phyloP scores from a whole-genome alignment of 305 asterid species.

The Euphrasia arctica region DNA sequence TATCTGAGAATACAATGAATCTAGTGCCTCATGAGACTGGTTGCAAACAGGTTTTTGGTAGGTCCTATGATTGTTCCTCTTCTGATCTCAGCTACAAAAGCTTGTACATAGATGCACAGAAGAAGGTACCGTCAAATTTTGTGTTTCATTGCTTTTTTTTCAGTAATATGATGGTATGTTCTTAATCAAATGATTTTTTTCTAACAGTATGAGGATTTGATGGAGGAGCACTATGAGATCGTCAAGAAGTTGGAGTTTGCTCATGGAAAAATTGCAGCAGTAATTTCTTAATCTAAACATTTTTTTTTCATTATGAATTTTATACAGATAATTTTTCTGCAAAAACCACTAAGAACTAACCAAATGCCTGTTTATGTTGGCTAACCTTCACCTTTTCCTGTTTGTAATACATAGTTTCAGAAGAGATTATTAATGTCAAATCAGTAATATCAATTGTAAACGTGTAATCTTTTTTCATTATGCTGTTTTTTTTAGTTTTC shows the following conservation, averaged over 20 bases:
- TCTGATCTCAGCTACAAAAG: constrained; percentile 33
- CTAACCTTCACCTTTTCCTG: not conserved
- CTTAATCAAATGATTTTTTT: not conserved
- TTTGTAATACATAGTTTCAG: not conserved
- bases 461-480: not conserved
- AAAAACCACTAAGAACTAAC: not conserved
- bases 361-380: not conserved
- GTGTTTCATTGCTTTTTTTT: not conserved
- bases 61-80: constrained; percentile 18
- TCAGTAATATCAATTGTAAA: not conserved
- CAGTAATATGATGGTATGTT: not conserved
- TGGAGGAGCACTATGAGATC: constrained; percentile 36
- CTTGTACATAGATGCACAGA: constrained; percentile 43
- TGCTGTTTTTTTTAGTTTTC: too few species aligned
- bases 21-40: not conserved
- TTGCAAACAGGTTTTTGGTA: constrained; percentile 27
- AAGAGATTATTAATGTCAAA: not conserved
- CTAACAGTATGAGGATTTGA: constrained; percentile 43
- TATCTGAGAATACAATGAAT: not conserved
- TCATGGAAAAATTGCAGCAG: constrained; percentile 50
- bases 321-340: not conserved
- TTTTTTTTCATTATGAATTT: not conserved
- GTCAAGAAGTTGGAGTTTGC: constrained; percentile 40
- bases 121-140: constrained; percentile 33
- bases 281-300: constrained; percentile 23